A percentile compares a stretch with the other conserved stretches of the same genome.
Conservation (phyloP, 1,284 basidiomycete genomes). For the Heterobasidion occidentale region DNA sequence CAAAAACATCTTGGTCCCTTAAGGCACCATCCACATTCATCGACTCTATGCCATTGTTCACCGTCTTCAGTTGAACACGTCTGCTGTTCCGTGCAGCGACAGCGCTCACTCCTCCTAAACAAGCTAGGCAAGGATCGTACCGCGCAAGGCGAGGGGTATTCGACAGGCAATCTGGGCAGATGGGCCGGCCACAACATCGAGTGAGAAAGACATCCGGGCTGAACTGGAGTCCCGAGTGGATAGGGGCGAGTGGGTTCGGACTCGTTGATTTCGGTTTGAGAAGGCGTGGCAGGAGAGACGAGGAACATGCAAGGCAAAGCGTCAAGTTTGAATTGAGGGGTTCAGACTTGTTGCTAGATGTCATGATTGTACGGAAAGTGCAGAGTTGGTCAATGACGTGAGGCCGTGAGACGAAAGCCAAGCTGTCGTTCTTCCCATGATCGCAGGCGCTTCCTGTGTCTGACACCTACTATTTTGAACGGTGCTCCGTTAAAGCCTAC, state of each 20-base stretch:
- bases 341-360: too few species aligned
- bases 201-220: slow-evolving; percentile 33
- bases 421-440: too few species aligned
- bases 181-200: slow-evolving; percentile 49
- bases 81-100: slow-evolving; percentile 19
- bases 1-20: slow-evolving; percentile 52
- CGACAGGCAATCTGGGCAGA: slow-evolving; percentile 45
- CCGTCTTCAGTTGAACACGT: not conserved
- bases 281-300: slow-evolving; percentile 38
- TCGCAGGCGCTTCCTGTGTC: too few species aligned
- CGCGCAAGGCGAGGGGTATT: slow-evolving; percentile 50
- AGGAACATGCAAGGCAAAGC: slow-evolving; percentile 60
- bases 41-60: slow-evolving; percentile 1
- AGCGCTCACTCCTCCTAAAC: slow-evolving; percentile 47
- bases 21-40: slow-evolving; percentile 45
- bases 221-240: not conserved
- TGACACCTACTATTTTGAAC: too few species aligned
- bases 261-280: not conserved
- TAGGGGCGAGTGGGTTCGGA: not conserved
- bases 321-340: slow-evolving; percentile 3
- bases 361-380: too few species aligned
- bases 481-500: too few species aligned
- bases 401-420: too few species aligned
- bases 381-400: too few species aligned
- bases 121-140: slow-evolving; percentile 60